Evolutionary conservation across 805 yeast species (phyloP), one percentile per base, ranked within the genome.

Genomic region (Starmerella khaoyaiensis): DNA sequence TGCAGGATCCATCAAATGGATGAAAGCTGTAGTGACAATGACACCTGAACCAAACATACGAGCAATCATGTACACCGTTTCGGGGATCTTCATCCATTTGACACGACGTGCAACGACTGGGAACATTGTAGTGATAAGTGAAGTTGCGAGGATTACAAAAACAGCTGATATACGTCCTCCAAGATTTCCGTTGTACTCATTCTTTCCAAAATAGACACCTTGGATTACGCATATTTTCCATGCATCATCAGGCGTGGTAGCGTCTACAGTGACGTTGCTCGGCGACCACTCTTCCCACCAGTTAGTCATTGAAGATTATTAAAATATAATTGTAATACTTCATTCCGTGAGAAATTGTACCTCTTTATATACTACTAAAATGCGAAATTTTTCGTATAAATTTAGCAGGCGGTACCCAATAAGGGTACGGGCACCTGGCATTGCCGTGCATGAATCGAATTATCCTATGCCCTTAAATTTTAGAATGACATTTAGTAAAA

Each of bases 31-130:
- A 9, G 86, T 79, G 3, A 78, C 62, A 48, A 78, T 78, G 31
- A 78, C 86, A 36, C 87, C 87, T 4, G 82, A 68, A 48, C 87
- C 87, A 49, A 76, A 76, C 60, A 65, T 70, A 15, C 56, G 43
- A 18, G 59, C 59, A 26, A 55, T 41, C 14, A 46, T 20, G 39
- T 54, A 71, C 54, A 47, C 53, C 20, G 37, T 31, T 12, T 42
- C 46, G 8, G 59, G 63, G 28, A 59, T 43, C 10, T 46, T 40
- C 35, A 55, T 16, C 38, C 49, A 21, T 33, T 42, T 44, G 38
- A 45, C 31, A 10, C 46, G 40, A 29, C 41, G 37, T 14, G 62
- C 51, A 7, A 54, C 50, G 18, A 50, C 61, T 44, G 49, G 80
- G 73, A 56, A 73, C 37, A 43, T 68, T 48, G 65, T 61, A 15